These are phyloP conservation scores for Zancudomyces culisetae DNA, from an alignment of 371 early-diverging fungal species.

Conservation along the genomic window DNA sequence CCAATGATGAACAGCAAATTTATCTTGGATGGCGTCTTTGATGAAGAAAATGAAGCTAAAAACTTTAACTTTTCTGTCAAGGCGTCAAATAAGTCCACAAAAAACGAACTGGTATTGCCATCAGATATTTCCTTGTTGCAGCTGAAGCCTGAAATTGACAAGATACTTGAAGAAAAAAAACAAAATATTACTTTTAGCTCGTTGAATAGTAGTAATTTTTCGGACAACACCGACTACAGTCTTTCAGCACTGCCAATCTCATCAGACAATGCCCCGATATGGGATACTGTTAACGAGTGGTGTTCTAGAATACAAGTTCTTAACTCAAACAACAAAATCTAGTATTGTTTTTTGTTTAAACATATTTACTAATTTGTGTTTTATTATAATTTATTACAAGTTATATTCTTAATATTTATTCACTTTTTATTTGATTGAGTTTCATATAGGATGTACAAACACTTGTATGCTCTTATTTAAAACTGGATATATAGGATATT, in stretches of 20 bases:
- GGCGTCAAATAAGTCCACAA: background rate
- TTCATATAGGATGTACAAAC: too few species aligned
- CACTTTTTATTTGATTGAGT: too few species aligned
- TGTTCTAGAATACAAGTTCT: background rate
- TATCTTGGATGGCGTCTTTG: background rate
- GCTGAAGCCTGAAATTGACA: background rate
- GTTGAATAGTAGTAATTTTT: background rate
- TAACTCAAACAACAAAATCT: background rate
- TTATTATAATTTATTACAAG: too few species aligned
- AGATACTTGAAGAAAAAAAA: background rate
- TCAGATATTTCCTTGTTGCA: background rate
- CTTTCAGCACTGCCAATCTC: background rate
- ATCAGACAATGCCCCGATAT: background rate
- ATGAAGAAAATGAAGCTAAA: background rate
- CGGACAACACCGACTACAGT: background rate
- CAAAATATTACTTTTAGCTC: background rate
- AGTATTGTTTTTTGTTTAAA: too few species aligned
- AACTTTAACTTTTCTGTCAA: background rate
- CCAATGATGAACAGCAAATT: background rate
- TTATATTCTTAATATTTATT: too few species aligned
- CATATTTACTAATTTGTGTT: too few species aligned
- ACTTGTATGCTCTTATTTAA: too few species aligned
- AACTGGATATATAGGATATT: too few species aligned
- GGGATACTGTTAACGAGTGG: background rate
- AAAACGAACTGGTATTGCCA: too few species aligned